These are phyloP conservation scores for Boletus rubroflammeus DNA, from an alignment of 768 basidiomycete genomes.

Conservation along the genomic window DNA sequence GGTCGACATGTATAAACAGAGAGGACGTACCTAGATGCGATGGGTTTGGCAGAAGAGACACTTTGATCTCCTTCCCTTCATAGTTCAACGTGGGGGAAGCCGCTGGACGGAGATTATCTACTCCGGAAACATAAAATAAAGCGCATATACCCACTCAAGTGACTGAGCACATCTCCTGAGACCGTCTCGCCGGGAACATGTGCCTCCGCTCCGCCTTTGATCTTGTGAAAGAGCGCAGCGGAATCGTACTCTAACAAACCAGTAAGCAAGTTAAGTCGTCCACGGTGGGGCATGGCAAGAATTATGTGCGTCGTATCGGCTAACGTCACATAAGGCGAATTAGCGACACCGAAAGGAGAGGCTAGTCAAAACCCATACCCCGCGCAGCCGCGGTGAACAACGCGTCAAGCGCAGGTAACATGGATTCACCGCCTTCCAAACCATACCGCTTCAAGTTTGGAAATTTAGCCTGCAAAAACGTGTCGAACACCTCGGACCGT, in stretches of 20 bases:
- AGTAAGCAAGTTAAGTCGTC: conserved; percentile 81
- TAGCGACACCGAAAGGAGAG: background rate
- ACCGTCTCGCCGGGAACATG: conserved; percentile 57
- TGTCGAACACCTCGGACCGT: conserved; percentile 77
- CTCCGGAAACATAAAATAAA: background rate
- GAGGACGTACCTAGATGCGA: conserved; percentile 58
- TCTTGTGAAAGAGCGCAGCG: conserved; percentile 78
- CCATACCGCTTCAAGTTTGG: conserved; percentile 87
- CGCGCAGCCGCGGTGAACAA: conserved; percentile 66
- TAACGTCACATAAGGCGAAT: conserved; percentile 15
- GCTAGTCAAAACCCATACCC: conserved; percentile 34
- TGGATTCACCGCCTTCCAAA: conserved; percentile 90
- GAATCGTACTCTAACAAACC: conserved; percentile 68
- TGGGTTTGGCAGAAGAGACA: conserved; percentile 78
- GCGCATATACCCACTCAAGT: conserved; percentile 51
- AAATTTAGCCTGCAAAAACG: conserved; percentile 83
- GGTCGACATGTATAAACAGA: background rate
- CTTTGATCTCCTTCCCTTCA: conserved; percentile 48
- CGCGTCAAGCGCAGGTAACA: conserved; percentile 83
- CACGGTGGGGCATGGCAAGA: conserved; percentile 85
- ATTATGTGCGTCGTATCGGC: conserved; percentile 71
- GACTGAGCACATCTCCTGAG: conserved; percentile 85
- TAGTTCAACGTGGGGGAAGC: conserved; percentile 65
- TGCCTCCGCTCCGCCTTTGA: conserved; percentile 72
- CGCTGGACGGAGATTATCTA: conserved; percentile 34